Percentiles rank a stretch among this genome's conserved stretches.
Conservation (phyloP, 2,329 filamentous ascomycete genomes). For the Arthroderma sp. region DNA sequence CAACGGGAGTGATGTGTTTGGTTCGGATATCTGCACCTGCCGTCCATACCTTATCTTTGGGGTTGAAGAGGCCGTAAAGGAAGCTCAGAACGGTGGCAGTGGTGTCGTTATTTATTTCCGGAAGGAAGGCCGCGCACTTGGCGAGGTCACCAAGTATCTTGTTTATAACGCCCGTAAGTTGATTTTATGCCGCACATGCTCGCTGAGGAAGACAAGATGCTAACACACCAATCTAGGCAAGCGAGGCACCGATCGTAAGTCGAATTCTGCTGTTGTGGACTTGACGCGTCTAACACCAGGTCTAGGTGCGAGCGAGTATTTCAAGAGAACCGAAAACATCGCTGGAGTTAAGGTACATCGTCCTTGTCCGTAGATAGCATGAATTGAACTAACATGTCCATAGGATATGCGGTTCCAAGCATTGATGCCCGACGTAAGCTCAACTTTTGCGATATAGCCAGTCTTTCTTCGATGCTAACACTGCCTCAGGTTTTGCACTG, state of each 20-base stretch:
- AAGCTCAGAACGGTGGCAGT: slow-evolving; percentile 85
- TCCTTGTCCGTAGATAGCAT: background rate
- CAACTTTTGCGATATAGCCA: background rate
- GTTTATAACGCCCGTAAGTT: slow-evolving; percentile 46
- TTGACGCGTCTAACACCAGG: slow-evolving; percentile 67
- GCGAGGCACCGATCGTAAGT: slow-evolving; percentile 18
- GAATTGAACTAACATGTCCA: slow-evolving; percentile 5
- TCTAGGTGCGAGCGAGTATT: slow-evolving; percentile 80
- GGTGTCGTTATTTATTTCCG: slow-evolving; percentile 98
- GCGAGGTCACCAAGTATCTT: slow-evolving; percentile 81
- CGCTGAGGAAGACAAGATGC: background rate
- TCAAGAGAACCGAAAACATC: slow-evolving; percentile 95
- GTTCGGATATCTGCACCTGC: slow-evolving; percentile 95
- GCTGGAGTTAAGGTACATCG: slow-evolving; percentile 65
- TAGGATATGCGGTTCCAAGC: slow-evolving; percentile 89
- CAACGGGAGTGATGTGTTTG: slow-evolving; percentile 95
- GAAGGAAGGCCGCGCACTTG: slow-evolving; percentile 87
- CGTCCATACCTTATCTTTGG: slow-evolving; percentile 87
- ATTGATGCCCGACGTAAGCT: slow-evolving; percentile 66
- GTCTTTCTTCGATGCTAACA: background rate
- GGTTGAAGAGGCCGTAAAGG: slow-evolving; percentile 92
- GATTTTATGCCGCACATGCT: slow-evolving; percentile 7
- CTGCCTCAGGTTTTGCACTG: slow-evolving; percentile 64
- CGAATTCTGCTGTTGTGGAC: slow-evolving; percentile 25
- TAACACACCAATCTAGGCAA: slow-evolving; percentile 26